A percentile compares a stretch with the other conserved stretches of the same genome.
phyloP scores from a whole-genome alignment of 805 yeast genomes.

The Teunomyces barrocoloradensis region DNA sequence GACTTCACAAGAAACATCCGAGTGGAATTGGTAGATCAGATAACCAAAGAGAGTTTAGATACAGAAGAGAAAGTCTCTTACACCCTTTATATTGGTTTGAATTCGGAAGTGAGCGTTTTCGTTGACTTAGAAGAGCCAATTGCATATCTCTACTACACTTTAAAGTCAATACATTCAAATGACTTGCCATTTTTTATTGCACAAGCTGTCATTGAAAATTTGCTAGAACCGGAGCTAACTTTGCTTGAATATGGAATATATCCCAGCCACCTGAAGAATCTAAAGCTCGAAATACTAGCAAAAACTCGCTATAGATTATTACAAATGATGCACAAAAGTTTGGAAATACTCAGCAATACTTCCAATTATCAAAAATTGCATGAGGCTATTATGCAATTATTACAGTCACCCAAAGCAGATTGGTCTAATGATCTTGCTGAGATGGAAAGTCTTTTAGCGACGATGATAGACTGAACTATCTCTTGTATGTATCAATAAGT shows the following conservation, averaged over 20 bases:
- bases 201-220: constrained; percentile 37
- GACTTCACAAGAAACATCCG: not conserved
- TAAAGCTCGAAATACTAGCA: not conserved
- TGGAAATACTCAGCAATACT: not conserved
- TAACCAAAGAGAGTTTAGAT: not conserved
- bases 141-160: constrained; percentile 40
- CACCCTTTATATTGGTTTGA: constrained; percentile 23
- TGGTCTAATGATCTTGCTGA: not conserved
- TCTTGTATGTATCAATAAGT: too few species aligned
- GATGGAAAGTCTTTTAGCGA: not conserved
- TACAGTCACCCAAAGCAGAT: not conserved
- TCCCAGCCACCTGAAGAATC: not conserved
- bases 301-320: not conserved
- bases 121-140: constrained; percentile 39
- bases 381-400: not conserved
- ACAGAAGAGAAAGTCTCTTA: not conserved
- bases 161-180: constrained; percentile 49
- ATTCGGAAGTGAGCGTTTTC: constrained; percentile 43
- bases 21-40: not conserved
- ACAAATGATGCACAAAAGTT: not conserved
- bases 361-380: too few species aligned
- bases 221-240: constrained; percentile 25
- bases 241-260: not conserved
- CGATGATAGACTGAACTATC: too few species aligned
- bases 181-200: constrained; percentile 63